These are phyloP conservation scores for Fraxinus anomala DNA, from an alignment of 257 asterid species.

Conservation along the genomic window DNA sequence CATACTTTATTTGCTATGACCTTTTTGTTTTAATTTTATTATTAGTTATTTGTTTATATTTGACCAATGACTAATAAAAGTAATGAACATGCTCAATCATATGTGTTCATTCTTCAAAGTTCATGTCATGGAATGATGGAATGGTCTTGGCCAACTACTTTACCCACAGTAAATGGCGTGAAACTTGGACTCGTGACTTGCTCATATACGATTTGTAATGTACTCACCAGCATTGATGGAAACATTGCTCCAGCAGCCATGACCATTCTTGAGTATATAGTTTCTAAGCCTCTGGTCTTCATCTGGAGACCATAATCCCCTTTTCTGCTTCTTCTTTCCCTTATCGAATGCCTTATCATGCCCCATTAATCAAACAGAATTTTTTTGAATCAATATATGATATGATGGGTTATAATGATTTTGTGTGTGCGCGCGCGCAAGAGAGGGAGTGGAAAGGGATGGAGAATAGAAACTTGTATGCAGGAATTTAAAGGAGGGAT, in stretches of 20 bases:
- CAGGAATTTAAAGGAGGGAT: constrained; percentile 39
- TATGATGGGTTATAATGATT: too few species aligned
- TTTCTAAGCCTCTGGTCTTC: constrained; percentile 77
- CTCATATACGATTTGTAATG: background rate
- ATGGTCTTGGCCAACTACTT: background rate
- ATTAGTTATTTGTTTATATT: background rate
- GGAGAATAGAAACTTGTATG: background rate
- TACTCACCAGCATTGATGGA: constrained; percentile 74
- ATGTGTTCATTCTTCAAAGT: background rate
- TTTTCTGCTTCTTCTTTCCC: constrained; percentile 60
- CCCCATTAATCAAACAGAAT: constrained; percentile 39
- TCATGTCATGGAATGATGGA: background rate
- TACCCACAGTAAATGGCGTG: too few species aligned
- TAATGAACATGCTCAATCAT: constrained; percentile 18
- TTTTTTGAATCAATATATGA: too few species aligned
- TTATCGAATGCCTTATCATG: constrained; percentile 34
- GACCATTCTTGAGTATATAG: constrained; percentile 60
- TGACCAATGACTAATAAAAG: constrained; percentile 24
- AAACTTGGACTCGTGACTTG: background rate
- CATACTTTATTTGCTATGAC: background rate
- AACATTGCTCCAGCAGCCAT: constrained; percentile 80
- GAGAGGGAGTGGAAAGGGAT: background rate
- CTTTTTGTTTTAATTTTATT: too few species aligned
- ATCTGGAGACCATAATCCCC: constrained; percentile 88
- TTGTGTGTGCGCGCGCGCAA: too few species aligned